A percentile compares a stretch with the other conserved stretches of the same genome.
Conservation (phyloP, 805 yeast genomes). For the Starmerella davenportii region DNA sequence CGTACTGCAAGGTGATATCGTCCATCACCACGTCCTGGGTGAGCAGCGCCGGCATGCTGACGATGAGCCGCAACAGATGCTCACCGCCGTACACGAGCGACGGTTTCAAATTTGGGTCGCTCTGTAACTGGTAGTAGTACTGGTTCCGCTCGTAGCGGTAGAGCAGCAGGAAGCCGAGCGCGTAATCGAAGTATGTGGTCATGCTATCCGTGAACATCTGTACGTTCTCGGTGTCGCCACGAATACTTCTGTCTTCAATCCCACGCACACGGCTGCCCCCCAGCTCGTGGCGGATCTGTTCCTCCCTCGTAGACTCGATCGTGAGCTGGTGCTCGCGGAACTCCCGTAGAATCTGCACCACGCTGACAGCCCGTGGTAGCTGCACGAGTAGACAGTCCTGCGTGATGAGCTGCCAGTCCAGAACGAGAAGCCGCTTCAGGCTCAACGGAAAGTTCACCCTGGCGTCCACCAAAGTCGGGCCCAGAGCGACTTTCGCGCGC, state of each 20-base stretch:
- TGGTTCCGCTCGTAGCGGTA: constrained; percentile 68
- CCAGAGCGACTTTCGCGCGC: neutral
- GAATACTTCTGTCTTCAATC: constrained; percentile 16
- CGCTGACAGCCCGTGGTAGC: constrained; percentile 43
- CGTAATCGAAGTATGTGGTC: constrained; percentile 51
- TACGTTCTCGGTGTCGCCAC: constrained; percentile 34
- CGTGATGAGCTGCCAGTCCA: constrained; percentile 87
- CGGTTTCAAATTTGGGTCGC: constrained; percentile 11
- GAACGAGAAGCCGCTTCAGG: constrained; percentile 56
- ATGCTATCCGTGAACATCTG: constrained; percentile 59
- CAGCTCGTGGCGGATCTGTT: neutral
- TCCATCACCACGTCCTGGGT: constrained; percentile 60
- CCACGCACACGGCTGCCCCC: neutral
- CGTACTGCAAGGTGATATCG: constrained; percentile 39
- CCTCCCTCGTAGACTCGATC: neutral
- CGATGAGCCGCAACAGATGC: constrained; percentile 61
- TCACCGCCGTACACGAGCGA: constrained; percentile 56
- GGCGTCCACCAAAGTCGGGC: constrained; percentile 26
- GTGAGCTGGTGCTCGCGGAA: constrained; percentile 26
- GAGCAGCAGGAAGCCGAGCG: constrained; percentile 48
- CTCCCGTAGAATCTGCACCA: constrained; percentile 35
- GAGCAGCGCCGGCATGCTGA: constrained; percentile 67
- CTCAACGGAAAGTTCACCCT: constrained; percentile 41
- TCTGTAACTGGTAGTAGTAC: constrained; percentile 33
- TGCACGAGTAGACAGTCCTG: constrained; percentile 54